These are phyloP conservation scores for Fusarium chaquense DNA, from an alignment of 2,329 filamentous ascomycete genomes.

Conservation along the genomic window DNA sequence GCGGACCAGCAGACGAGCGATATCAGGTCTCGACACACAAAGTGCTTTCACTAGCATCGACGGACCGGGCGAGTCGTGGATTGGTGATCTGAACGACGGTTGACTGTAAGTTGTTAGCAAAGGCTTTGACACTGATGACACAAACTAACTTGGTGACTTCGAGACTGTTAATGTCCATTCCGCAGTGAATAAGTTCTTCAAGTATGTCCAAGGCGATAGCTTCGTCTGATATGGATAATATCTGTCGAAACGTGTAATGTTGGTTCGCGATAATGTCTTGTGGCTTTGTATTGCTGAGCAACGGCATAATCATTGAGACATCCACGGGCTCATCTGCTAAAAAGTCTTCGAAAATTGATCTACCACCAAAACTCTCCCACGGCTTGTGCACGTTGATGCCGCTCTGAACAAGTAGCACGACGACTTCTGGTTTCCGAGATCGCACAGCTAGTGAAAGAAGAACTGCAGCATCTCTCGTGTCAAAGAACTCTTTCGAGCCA, in stretches of 20 bases:
- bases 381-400: constrained; percentile 25
- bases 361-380: constrained; percentile 3
- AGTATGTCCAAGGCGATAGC: constrained; percentile 16
- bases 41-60: constrained; percentile 36
- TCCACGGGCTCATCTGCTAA: constrained; percentile 20
- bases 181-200: constrained; percentile 16
- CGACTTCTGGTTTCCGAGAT: constrained; percentile 12
- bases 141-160: constrained; percentile 2
- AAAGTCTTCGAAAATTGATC: constrained; percentile 31
- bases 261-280: constrained; percentile 27
- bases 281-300: constrained; percentile 28
- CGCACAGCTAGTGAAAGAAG: constrained; percentile 26
- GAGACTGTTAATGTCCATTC: constrained; percentile 37
- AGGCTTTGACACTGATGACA: background rate
- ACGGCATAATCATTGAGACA: constrained; percentile 7
- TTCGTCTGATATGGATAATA: constrained; percentile 3
- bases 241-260: constrained; percentile 24
- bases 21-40: background rate
- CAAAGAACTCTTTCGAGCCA: background rate
- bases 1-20: constrained; percentile 32
- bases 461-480: constrained; percentile 19
- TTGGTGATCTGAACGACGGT: background rate
- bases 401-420: constrained; percentile 25
- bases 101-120: background rate
- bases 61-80: background rate